Base-by-base conservation (phyloP, 345 rosid genomes). In the Ceriops tagal region DNA sequence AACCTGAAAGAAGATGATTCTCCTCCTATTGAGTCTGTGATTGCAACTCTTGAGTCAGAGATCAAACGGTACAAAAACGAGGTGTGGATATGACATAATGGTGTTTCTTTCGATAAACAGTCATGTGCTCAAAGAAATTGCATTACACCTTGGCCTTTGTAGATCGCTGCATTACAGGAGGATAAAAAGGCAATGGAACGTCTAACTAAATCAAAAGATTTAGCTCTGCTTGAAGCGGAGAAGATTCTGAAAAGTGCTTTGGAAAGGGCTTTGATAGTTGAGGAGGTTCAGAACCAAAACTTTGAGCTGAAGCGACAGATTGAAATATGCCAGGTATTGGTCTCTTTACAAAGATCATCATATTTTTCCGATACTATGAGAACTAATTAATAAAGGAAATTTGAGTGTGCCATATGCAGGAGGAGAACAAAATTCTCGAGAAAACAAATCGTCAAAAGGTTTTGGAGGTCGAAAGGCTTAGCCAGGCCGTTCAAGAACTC, bases 231-330 rank as follows among this genome's bases (percentile, higher is more conserved):
- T 20, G 99, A 95, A 83, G 98, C 99, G 39, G 99, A 92, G 83
- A 79, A 77, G 68, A 95, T 95, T 60, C 68, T 95, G 76, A 71
- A 66, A 72, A 92, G 96, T 66, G 96, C 99, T 18, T 80, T 95
- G n/a, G 99, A 95, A 70, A 87, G 99, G 73, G 97, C 89, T 72
- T 75, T 95, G 56, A 87, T 92, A 13, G 99, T 95, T 62, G 98
- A 92, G 77, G 96, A 95, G 69, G 93, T 92, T 61, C 99, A 95
- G 62, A 95, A 92, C 79, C 96, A 87, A 20, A 95, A 95, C 86
- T 90, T 79, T 51, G 97, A 92, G 70, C 80, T 95, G 73, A 85
- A 77, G 79, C 55, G 93, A 78, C 90, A 92, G 88, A 87, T 90
- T 72, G 99, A 92, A 86, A 95, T 92, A 43, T 92, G 85, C 61